Base-by-base conservation (phyloP, 805 yeast genomes). In the Wickerhamiella galacta region DNA sequence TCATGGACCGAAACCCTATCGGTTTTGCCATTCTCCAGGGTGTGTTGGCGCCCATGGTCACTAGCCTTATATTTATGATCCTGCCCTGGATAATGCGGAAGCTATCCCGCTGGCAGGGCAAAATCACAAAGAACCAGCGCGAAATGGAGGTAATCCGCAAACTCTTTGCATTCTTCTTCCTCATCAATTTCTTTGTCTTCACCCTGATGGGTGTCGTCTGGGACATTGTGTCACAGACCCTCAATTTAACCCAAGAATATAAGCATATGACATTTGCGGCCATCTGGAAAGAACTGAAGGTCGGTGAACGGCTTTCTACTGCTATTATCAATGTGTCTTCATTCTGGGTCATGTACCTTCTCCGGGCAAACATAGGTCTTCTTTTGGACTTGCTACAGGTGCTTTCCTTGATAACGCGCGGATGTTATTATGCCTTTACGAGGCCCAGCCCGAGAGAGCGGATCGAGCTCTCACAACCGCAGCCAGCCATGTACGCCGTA, bases 331-430 rank as follows among this genome's bases (percentile, higher is more conserved):
- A 49, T 29, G 46, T 57, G 15, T 54, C 61, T 4, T 51, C 59
- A 6, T 58, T 58, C 42, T 58, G 63, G 63, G 58, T 57, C 18
- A 49, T 56, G 55, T 58, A 56, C 39, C 35, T 56, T 4, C 33
- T 58, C 14, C 45, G 54, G 15, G 51, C 50, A 10, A 43, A 51
- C 20, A 22, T 56, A 10, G 58, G 49, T 10, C 39, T 53, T 6
- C 37, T 52, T 16, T 33, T 53, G 3, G 53, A 47, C 30, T 36
- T 56, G 6, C 39, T 56, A 10, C 60, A 56, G 37, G 43, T 49
- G 2, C 11, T 49, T 20, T 34, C 43, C 3, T 40, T 57, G 12
- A 3, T 48, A 1, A 35, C 39, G 14, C 45, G 51, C 8, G 30
- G 39, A n/a, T 41, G 44, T 33, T 45, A 48, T 23, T 37, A 42